Evolutionary conservation across 257 asterid species (phyloP).

Genomic region (Przewalskia tangutica): DNA sequence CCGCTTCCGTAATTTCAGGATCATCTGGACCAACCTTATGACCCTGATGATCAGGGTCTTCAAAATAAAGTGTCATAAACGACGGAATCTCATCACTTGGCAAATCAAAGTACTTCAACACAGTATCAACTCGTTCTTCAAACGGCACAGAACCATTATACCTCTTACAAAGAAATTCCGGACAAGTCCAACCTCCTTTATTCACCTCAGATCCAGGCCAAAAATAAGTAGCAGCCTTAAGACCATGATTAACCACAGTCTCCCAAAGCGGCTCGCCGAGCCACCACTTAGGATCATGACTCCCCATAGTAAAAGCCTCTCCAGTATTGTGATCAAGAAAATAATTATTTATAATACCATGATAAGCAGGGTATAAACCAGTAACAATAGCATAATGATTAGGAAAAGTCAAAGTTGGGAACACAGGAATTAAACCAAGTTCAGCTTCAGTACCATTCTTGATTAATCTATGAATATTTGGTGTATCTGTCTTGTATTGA

Average conservation of each 20-base stretch:
- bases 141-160: slow-evolving; percentile 59
- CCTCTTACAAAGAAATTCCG: slow-evolving; percentile 26
- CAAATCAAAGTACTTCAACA: slow-evolving; percentile 54
- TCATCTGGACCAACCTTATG: slow-evolving; percentile 69
- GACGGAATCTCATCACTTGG: slow-evolving; percentile 48
- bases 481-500: slow-evolving; percentile 49
- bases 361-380: slow-evolving; percentile 64
- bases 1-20: slow-evolving; percentile 46
- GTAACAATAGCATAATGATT: slow-evolving; percentile 71
- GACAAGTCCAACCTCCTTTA: slow-evolving; percentile 58
- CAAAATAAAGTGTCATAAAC: slow-evolving; percentile 54
- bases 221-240: slow-evolving; percentile 56
- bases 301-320: slow-evolving; percentile 39
- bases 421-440: slow-evolving; percentile 55
- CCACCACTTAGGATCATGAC: slow-evolving; percentile 72
- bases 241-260: slow-evolving; percentile 47
- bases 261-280: slow-evolving; percentile 77
- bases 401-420: slow-evolving; percentile 66
- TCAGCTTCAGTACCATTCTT: slow-evolving; percentile 59
- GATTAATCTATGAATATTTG: slow-evolving; percentile 41
- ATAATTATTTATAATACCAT: slow-evolving; percentile 51
- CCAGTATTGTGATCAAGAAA: slow-evolving; percentile 46
- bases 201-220: slow-evolving; percentile 81
- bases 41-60: slow-evolving; percentile 78
- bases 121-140: slow-evolving; percentile 57